phyloP scores from a whole-genome alignment of 2,329 filamentous ascomycete species.

The Blastomyces parvus region DNA sequence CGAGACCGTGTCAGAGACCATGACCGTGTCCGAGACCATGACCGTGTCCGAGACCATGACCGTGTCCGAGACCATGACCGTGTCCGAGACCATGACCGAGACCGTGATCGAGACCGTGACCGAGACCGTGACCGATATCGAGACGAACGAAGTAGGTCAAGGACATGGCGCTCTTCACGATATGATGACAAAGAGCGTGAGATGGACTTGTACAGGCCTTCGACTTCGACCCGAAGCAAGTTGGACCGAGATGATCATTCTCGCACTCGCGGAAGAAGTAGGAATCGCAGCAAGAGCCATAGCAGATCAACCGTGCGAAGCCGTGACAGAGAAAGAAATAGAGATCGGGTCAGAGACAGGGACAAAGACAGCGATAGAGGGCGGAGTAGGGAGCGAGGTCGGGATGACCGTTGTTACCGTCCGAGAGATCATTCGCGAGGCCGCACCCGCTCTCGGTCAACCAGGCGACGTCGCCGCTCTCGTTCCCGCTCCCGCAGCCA shows the following conservation, averaged over 20 bases:
- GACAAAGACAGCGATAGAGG: slow-evolving; percentile 8
- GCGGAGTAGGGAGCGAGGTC: slow-evolving; percentile 15
- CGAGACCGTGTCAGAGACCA: slow-evolving; percentile 17
- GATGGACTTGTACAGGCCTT: slow-evolving; percentile 17
- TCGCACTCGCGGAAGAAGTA: slow-evolving; percentile 25
- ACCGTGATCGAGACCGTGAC: slow-evolving; percentile 19
- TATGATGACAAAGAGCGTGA: slow-evolving; percentile 17
- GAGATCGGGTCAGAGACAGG: slow-evolving; percentile 19
- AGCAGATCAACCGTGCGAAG: slow-evolving; percentile 26
- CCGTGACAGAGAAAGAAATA: slow-evolving; percentile 19
- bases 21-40: slow-evolving; percentile 21
- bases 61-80: slow-evolving; percentile 15
- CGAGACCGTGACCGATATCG: slow-evolving; percentile 21
- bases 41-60: slow-evolving; percentile 16
- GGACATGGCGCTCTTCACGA: slow-evolving; percentile 17
- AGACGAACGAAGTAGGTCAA: slow-evolving; percentile 22
- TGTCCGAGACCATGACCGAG: slow-evolving; percentile 10
- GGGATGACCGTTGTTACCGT: slow-evolving; percentile 19
- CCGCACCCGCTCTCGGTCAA: slow-evolving; percentile 12
- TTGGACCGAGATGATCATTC: slow-evolving; percentile 25
- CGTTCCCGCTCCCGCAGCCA: slow-evolving; percentile 18
- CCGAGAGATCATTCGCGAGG: slow-evolving; percentile 18
- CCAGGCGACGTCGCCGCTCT: slow-evolving; percentile 14
- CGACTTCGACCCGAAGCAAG: slow-evolving; percentile 14
- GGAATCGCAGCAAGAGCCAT: slow-evolving; percentile 24